Evolutionary conservation across 2,329 filamentous ascomycete species (phyloP).

Genomic region (Parastagonospora nodorum): DNA sequence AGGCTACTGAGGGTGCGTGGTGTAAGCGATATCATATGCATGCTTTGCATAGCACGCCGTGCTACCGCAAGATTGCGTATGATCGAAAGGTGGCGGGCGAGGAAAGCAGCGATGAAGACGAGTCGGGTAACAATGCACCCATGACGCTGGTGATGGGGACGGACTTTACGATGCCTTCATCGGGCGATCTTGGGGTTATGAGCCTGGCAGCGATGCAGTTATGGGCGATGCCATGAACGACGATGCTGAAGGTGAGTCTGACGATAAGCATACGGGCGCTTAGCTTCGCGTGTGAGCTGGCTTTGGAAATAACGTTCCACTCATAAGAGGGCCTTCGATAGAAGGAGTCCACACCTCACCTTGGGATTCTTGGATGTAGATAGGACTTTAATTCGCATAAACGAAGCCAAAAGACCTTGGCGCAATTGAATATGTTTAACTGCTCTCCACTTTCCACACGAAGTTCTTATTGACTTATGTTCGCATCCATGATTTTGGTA

Average conservation of each 20-base stretch:
- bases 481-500: neutral
- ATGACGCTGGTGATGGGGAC: neutral
- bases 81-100: neutral
- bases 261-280: neutral
- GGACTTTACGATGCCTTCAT: neutral
- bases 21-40: slow-evolving; percentile 42
- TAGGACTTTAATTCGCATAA: neutral
- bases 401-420: neutral
- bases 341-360: neutral
- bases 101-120: neutral
- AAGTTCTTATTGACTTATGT: neutral
- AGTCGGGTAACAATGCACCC: neutral
- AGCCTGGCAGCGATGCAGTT: neutral
- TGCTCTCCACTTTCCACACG: too few relatives aligned
- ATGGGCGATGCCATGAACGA: neutral
- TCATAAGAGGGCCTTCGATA: neutral
- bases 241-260: neutral
- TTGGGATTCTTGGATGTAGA: neutral
- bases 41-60: slow-evolving; percentile 17
- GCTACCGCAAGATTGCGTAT: slow-evolving; percentile 27
- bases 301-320: neutral
- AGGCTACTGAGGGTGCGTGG: slow-evolving; percentile 32
- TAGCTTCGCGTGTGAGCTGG: neutral
- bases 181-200: neutral
- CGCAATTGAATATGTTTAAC: too few relatives aligned